Evolutionary conservation across 1,284 basidiomycete species (phyloP).

Genomic region (Rhodotorula sp.): DNA sequence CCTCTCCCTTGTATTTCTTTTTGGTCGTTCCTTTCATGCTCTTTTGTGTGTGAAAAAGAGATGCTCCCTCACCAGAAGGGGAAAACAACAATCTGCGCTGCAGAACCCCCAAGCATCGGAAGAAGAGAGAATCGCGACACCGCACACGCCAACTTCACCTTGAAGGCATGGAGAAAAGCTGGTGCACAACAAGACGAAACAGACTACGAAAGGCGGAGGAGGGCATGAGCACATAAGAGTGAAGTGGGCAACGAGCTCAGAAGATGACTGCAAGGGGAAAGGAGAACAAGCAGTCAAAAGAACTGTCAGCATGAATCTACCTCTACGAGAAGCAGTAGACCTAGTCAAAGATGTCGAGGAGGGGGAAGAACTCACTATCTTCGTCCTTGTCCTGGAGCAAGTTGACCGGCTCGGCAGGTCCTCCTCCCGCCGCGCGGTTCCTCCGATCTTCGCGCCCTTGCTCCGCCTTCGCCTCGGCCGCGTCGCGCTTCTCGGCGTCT

Average conservation of each 20-base stretch:
- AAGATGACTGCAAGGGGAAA: conserved; percentile 1
- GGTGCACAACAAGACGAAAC: not conserved
- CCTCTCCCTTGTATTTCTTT: not conserved
- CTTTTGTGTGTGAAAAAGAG: not conserved
- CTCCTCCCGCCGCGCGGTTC: too few species aligned
- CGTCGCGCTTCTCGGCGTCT: conserved; percentile 56
- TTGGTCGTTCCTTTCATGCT: not conserved
- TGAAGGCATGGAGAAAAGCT: not conserved
- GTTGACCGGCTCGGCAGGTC: conserved; percentile 50
- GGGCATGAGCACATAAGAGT: not conserved
- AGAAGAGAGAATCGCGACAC: too few species aligned
- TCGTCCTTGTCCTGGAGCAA: conserved; percentile 80
- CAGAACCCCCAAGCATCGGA: too few species aligned
- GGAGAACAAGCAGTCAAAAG: not conserved
- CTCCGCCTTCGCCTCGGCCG: conserved; percentile 45
- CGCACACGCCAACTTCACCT: too few species aligned
- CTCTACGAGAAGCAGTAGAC: too few species aligned
- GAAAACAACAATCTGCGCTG: too few species aligned
- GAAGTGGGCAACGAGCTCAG: not conserved
- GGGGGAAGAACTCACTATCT: conserved; percentile 55
- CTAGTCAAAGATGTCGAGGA: too few species aligned
- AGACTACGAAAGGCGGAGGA: not conserved
- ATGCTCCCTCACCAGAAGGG: not conserved
- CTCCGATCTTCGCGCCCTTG: not conserved
- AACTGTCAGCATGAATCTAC: not conserved